Conservation (phyloP, 306 rosid genomes). For the Lupinus albus region DNA sequence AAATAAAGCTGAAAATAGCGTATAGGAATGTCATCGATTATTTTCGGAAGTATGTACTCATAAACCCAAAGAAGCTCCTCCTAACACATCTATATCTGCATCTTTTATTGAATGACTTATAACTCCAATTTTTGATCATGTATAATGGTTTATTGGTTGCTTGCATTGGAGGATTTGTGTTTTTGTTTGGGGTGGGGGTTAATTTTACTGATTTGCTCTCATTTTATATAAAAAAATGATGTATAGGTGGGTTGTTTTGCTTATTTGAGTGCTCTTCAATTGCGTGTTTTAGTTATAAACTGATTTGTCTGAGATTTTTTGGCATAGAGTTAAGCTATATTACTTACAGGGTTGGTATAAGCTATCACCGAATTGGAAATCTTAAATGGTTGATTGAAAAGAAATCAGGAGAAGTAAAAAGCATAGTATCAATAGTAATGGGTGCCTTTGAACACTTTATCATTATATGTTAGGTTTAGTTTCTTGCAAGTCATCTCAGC, state of each 20-base stretch:
- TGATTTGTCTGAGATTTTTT: slow-evolving; percentile 29
- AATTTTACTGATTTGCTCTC: background rate
- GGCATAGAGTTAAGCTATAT: background rate
- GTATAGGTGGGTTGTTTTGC: background rate
- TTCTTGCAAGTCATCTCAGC: slow-evolving; percentile 3
- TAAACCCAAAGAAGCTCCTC: no score
- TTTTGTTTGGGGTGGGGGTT: background rate
- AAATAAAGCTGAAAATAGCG: no score
- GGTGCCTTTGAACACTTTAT: background rate
- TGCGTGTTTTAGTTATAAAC: slow-evolving; percentile 5
- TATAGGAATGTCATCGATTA: no score
- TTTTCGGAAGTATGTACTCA: no score
- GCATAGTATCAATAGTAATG: slow-evolving; percentile 20
- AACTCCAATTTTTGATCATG: background rate
- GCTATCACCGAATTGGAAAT: slow-evolving; percentile 10
- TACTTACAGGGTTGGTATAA: background rate
- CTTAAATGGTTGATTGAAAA: slow-evolving; percentile 1
- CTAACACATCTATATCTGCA: no score
- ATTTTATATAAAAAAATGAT: background rate
- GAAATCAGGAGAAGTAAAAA: slow-evolving; percentile 1
- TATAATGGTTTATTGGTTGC: background rate
- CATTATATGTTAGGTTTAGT: slow-evolving; percentile 9
- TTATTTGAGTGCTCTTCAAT: slow-evolving; percentile 21
- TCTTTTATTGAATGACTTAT: background rate
- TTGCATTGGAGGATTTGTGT: slow-evolving; percentile 10